Percentiles rank a stretch among this genome's conserved stretches.
These are phyloP conservation scores for Ogataea ramenticola DNA, from an alignment of 805 yeast genomes.

Conservation along the genomic window DNA sequence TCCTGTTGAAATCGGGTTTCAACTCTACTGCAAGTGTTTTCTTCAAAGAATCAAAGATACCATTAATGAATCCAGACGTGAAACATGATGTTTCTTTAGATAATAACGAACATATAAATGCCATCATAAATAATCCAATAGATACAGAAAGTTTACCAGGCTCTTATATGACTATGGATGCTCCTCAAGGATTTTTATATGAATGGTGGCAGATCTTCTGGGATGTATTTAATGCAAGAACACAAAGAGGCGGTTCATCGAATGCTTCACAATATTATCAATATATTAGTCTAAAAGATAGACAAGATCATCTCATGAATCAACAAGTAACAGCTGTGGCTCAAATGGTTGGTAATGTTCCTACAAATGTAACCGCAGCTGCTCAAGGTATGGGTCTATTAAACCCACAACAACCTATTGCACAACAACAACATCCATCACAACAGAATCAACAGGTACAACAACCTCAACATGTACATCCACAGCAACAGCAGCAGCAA, in stretches of 20 bases:
- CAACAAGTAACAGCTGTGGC: conserved; percentile 15
- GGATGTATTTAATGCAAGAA: conserved; percentile 84
- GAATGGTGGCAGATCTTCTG: conserved; percentile 98
- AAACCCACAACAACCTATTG: conserved; percentile 3
- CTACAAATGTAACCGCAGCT: conserved; percentile 11
- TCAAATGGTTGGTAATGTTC: conserved; percentile 12
- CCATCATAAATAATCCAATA: conserved; percentile 1
- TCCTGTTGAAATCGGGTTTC: conserved; percentile 65
- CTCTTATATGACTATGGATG: conserved; percentile 56
- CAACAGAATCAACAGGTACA: conserved; percentile 1
- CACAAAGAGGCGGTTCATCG: conserved; percentile 54
- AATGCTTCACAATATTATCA: conserved; percentile 69
- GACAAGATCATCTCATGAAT: conserved; percentile 44
- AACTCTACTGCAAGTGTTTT: conserved; percentile 68
- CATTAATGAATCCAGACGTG: conserved; percentile 23
- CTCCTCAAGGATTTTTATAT: conserved; percentile 78
- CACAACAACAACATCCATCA: conserved; percentile 4
- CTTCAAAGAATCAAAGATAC: conserved; percentile 69
- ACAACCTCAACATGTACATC: too few species aligned
- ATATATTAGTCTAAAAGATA: conserved; percentile 49
- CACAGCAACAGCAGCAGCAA: conserved; percentile 11
- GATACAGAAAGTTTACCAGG: conserved; percentile 35
- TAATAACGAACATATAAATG: neutral
- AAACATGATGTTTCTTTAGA: neutral
- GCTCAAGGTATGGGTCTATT: conserved; percentile 3